These are phyloP conservation scores for Wickerhamiella australiensis DNA, from an alignment of 805 yeast genomes.

Conservation along the genomic window DNA sequence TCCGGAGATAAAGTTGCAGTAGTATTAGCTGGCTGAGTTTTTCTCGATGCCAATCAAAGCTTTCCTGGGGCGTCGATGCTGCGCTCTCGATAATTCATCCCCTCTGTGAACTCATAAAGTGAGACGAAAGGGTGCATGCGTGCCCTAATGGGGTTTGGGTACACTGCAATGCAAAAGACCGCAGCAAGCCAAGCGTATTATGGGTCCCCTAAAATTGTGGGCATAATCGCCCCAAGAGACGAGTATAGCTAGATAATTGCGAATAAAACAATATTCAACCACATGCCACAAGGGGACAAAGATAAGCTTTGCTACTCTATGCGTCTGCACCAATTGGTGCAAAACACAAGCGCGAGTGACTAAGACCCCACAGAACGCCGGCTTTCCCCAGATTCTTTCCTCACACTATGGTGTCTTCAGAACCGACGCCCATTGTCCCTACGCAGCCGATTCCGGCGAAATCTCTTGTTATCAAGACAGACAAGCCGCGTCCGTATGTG, in stretches of 20 bases:
- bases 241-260: too few relatives aligned
- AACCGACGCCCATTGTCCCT: conserved; percentile 9
- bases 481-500: conserved; percentile 86
- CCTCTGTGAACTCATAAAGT: too few relatives aligned
- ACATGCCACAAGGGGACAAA: too few relatives aligned
- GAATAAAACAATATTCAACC: too few relatives aligned
- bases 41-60: too few relatives aligned
- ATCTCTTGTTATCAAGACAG: conserved; percentile 72
- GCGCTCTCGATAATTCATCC: too few relatives aligned
- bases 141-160: neutral
- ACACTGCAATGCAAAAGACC: neutral
- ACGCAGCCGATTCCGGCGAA: conserved; percentile 74
- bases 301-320: neutral
- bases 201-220: too few relatives aligned
- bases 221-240: too few relatives aligned
- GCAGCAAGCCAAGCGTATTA: neutral
- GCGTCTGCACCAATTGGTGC: conserved; percentile 1
- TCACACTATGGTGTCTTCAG: conserved; percentile 7
- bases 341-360: neutral
- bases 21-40: too few relatives aligned
- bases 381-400: conserved; percentile 11
- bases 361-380: neutral
- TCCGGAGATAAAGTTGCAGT: too few relatives aligned
- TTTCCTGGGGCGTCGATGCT: too few relatives aligned
- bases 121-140: neutral